These are phyloP conservation scores for Cystobasidiaceae sp. DNA, from an alignment of 1,284 basidiomycete genomes.

Conservation along the genomic window DNA sequence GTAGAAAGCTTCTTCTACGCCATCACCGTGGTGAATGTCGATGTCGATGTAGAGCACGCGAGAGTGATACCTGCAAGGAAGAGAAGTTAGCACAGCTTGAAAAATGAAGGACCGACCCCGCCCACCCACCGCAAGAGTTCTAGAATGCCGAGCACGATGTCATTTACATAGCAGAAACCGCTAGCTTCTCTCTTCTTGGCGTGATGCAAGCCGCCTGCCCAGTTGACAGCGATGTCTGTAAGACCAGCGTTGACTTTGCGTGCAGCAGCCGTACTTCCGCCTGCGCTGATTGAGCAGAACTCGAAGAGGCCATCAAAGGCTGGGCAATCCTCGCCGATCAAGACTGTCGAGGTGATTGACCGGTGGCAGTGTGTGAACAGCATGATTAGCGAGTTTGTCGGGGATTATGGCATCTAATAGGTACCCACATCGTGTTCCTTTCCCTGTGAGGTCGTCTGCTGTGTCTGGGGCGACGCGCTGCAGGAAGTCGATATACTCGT, in stretches of 20 bases:
- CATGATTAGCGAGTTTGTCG: background rate
- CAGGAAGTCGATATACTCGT: slow-evolving; percentile 94
- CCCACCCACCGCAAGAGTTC: slow-evolving; percentile 69
- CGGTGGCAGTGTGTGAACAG: background rate
- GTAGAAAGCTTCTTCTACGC: slow-evolving; percentile 98
- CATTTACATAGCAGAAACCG: slow-evolving; percentile 94
- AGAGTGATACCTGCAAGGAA: slow-evolving; percentile 53
- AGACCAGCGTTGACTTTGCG: slow-evolving; percentile 72
- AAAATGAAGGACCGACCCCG: background rate
- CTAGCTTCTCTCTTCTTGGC: slow-evolving; percentile 95
- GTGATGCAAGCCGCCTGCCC: slow-evolving; percentile 96
- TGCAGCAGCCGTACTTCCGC: slow-evolving; percentile 87
- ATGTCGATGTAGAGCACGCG: slow-evolving; percentile 97
- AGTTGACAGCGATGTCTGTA: slow-evolving; percentile 91
- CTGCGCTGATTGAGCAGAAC: slow-evolving; percentile 93
- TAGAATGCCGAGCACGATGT: slow-evolving; percentile 79
- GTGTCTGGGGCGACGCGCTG: slow-evolving; percentile 83
- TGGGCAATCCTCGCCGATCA: slow-evolving; percentile 92
- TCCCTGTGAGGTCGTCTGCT: slow-evolving; percentile 71
- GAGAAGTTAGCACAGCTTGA: background rate
- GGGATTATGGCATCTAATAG: background rate
- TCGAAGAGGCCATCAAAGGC: slow-evolving; percentile 95
- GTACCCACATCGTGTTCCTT: slow-evolving; percentile 73
- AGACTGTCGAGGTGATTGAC: slow-evolving; percentile 52
- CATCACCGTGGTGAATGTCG: slow-evolving; percentile 96